Base-by-base conservation (phyloP, 345 rosid species). In the Raphanus raphanistrum region DNA sequence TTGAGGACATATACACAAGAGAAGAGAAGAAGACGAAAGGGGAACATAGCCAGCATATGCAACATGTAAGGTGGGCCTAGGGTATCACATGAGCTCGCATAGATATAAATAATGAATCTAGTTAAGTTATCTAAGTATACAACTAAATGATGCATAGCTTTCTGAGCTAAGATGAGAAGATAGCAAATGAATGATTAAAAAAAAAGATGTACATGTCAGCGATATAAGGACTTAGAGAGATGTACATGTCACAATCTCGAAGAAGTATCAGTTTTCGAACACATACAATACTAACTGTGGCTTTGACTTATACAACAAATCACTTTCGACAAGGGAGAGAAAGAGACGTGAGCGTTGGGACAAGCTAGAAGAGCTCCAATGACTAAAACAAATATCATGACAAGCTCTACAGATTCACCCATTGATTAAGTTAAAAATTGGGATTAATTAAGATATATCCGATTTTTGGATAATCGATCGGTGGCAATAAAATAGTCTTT, bases 181-280 rank as follows among this genome's bases (percentile, higher is more conserved):
- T 21, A 21, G 21, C 21, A 21, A 21, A 21, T 21, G 21, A 21
- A 21, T 1, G 21, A 21, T 21, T 21, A 21, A 21, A 21, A 21
- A 21, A 21, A 21, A 21, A 21, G 21, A 21, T 21, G 21, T 21
- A 21, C 21, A 21, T 21, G 21, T 21, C 21, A 21, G 21, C 21
- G 21, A 21, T 21, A 21, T 21, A 21, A 21, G 21, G 21, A 21
- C 21, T 21, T 21, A 21, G 21, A 21, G 21, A 21, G 21, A 21
- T 21, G 21, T 21, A 21, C 21, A 21, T 21, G 21, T 21, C 21
- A 21, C 62, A 70, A 36, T 15, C 80, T 31, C 27, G 0, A 21
- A 68, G 17, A 43, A 74, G 61, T 65, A 38, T 15, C 16, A 58
- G 16, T 31, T 58, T 59, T 68, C 17, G 68, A 75, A 76, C 33